These are phyloP conservation scores for Bryoerythrophyllum caledonicum DNA, from an alignment of 225 moss, liverwort and hornwort species.

Conservation along the genomic window DNA sequence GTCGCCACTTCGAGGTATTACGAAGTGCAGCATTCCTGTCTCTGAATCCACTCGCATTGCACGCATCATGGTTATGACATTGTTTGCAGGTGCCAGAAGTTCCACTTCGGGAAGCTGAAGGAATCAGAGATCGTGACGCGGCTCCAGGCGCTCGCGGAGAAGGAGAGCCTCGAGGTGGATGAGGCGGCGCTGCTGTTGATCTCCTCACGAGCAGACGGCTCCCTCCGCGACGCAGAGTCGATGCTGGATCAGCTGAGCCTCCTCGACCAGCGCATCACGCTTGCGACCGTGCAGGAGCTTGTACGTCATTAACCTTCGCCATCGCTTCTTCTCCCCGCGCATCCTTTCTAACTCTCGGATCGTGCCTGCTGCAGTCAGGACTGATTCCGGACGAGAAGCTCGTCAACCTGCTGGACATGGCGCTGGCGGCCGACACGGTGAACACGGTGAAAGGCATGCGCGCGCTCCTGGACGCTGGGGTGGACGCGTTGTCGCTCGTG, in stretches of 20 bases:
- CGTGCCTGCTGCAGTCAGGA: conserved; percentile 58
- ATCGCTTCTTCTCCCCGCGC: too few relatives aligned
- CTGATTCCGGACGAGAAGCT: conserved; percentile 64
- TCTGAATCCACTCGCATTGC: neutral
- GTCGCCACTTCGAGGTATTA: conserved; percentile 51
- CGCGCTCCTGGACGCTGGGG: conserved; percentile 63
- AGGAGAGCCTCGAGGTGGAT: conserved; percentile 63
- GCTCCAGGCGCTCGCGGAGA: conserved; percentile 46
- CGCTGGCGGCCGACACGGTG: conserved; percentile 73
- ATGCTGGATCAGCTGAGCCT: conserved; percentile 74
- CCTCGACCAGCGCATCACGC: conserved; percentile 58
- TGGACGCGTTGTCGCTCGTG: conserved; percentile 69
- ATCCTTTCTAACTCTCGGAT: neutral
- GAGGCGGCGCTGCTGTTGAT: conserved; percentile 53
- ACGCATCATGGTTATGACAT: neutral
- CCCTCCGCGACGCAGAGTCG: conserved; percentile 71
- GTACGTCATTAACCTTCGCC: conserved; percentile 25
- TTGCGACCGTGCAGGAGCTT: conserved; percentile 73
- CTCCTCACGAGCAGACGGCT: conserved; percentile 65
- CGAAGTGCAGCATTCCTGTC: neutral
- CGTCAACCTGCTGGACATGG: conserved; percentile 73
- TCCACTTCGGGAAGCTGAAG: conserved; percentile 65
- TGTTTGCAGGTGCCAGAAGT: conserved; percentile 62
- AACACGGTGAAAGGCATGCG: conserved; percentile 74
- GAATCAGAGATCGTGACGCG: conserved; percentile 62